phyloP scores from a whole-genome alignment of 306 rosid genomes.

The Medicago ruthenica region DNA sequence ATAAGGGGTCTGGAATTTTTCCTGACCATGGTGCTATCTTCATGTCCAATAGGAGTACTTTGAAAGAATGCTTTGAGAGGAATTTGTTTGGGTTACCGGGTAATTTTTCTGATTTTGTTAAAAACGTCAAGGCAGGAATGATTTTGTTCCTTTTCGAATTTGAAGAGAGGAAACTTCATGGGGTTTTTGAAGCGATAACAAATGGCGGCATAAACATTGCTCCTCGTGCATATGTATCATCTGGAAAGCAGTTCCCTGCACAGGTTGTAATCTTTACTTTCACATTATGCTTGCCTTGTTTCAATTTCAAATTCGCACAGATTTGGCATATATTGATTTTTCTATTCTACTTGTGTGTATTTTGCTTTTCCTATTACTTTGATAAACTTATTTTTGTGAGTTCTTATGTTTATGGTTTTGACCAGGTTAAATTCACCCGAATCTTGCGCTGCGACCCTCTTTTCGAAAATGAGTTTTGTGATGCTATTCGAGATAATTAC shows the following conservation, averaged over 20 bases:
- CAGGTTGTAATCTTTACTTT: conserved; percentile 48
- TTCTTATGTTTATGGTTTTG: conserved; percentile 30
- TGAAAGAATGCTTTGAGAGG: conserved; percentile 47
- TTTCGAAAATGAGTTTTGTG: conserved; percentile 52
- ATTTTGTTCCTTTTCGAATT: conserved; percentile 58
- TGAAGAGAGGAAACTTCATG: conserved; percentile 56
- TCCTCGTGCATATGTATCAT: conserved; percentile 50
- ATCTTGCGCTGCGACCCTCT: conserved; percentile 61
- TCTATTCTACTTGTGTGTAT: neutral
- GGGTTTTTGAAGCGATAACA: conserved; percentile 58
- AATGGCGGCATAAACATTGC: conserved; percentile 54
- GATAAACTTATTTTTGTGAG: neutral
- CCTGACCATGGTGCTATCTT: conserved; percentile 62
- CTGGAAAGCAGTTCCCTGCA: conserved; percentile 64
- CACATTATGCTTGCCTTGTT: conserved; percentile 13
- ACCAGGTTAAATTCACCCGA: conserved; percentile 51
- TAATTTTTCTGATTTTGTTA: conserved; percentile 42
- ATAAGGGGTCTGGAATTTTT: conserved; percentile 30
- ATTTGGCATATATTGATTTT: neutral
- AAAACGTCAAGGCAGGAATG: conserved; percentile 56
- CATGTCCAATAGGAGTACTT: conserved; percentile 55
- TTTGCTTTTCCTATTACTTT: conserved; percentile 3
- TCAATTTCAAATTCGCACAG: neutral
- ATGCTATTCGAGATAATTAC: conserved; percentile 56
- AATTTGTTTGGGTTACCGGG: conserved; percentile 54